phyloP scores from a whole-genome alignment of 148 eudicot species.

The Rheum nobile region DNA sequence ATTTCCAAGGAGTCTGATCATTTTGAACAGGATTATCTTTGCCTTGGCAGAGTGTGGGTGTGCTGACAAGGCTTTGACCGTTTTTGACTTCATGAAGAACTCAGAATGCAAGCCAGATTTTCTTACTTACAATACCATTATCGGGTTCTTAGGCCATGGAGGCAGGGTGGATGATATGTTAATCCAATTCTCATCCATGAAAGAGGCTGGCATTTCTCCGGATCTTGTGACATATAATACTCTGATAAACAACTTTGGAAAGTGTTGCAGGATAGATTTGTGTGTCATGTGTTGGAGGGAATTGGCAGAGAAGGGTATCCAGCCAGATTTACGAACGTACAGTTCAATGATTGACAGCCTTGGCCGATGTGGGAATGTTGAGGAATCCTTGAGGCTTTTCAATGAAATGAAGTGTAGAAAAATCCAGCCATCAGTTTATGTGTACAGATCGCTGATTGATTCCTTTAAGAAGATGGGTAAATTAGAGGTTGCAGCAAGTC shows the following conservation, averaged over 20 bases:
- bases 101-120: conserved; percentile 52
- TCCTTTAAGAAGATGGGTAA: conserved; percentile 61
- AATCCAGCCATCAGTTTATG: conserved; percentile 53
- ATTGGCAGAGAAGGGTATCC: conserved; percentile 44
- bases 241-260: conserved; percentile 47
- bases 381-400: conserved; percentile 55
- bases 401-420: conserved; percentile 49
- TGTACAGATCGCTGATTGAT: conserved; percentile 57
- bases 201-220: conserved; percentile 42
- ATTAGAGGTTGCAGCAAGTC: conserved; percentile 36
- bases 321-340: conserved; percentile 65
- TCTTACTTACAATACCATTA: conserved; percentile 66
- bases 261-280: conserved; percentile 52
- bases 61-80: conserved; percentile 39
- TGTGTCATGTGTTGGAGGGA: conserved; percentile 39
- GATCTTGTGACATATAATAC: conserved; percentile 75
- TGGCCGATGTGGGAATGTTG: conserved; percentile 59
- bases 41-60: conserved; percentile 61
- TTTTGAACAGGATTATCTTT: conserved; percentile 59
- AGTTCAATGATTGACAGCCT: conserved; percentile 74
- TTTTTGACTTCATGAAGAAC: conserved; percentile 45
- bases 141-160: conserved; percentile 55
- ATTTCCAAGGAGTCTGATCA: conserved; percentile 28
- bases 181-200: conserved; percentile 48
- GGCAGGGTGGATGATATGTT: conserved; percentile 71